These are phyloP conservation scores for Scleromitrula shiraiana DNA, from an alignment of 2,329 filamentous ascomycete genomes.

Conservation along the genomic window DNA sequence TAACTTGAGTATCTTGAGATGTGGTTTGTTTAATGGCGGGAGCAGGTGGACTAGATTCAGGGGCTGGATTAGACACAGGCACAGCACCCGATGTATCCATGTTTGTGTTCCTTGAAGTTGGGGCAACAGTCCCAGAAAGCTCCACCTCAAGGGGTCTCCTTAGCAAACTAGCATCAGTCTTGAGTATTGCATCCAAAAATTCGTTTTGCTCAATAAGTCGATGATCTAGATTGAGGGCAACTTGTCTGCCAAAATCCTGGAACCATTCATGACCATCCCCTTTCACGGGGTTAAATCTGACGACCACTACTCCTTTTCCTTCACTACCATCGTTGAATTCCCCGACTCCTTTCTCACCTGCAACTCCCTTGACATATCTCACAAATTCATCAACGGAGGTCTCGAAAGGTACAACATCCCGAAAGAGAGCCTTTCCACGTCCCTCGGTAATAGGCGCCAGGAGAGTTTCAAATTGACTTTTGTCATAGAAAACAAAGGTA, in stretches of 20 bases:
- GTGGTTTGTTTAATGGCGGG: constrained; percentile 6
- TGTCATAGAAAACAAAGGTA: constrained; percentile 79
- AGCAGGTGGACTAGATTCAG: constrained; percentile 7
- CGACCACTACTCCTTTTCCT: constrained; percentile 67
- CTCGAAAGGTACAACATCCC: constrained; percentile 49
- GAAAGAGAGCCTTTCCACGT: constrained; percentile 71
- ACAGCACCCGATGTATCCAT: too few species aligned
- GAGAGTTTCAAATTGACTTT: constrained; percentile 67
- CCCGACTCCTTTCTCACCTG: constrained; percentile 64
- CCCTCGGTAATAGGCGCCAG: constrained; percentile 68
- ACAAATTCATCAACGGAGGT: constrained; percentile 71
- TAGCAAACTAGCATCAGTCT: constrained; percentile 66
- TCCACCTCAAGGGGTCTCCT: constrained; percentile 58
- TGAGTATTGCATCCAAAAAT: constrained; percentile 82
- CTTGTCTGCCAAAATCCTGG: constrained; percentile 55
- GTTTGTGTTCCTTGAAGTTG: constrained; percentile 16
- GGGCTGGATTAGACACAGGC: too few species aligned
- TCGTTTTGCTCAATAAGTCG: constrained; percentile 82
- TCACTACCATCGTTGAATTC: constrained; percentile 55
- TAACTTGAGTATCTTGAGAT: constrained; percentile 1
- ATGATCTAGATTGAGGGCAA: constrained; percentile 68
- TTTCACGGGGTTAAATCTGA: constrained; percentile 60
- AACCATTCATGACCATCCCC: constrained; percentile 55
- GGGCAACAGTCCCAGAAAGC: constrained; percentile 21
- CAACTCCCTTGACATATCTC: constrained; percentile 64